Evolutionary conservation across 164 flowering plant genomes (phyloP), one percentile per base, ranked within the genome.

Genomic region (Akebia trifoliata): DNA sequence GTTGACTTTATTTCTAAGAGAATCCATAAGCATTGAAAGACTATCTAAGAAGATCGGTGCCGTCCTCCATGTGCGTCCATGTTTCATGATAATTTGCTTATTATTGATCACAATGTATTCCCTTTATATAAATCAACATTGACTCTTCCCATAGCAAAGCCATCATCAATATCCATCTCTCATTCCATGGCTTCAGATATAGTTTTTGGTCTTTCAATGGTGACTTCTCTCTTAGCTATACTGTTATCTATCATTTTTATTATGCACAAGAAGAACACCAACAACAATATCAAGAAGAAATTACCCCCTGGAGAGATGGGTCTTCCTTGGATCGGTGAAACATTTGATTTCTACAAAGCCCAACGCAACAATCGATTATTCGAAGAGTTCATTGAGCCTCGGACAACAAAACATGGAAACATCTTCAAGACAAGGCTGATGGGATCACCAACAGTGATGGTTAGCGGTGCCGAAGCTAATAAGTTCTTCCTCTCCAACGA

Each of bases 251-350:
- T 40, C 55, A 30, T 52, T 8, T 22, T 18, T 29, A 49, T 54
- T 15, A 37, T 48, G 3, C 22, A 15, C 44, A 59, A 43, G 30
- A 47, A 34, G 5, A 61, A 38, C 21, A 55, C 21, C 21, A 45
- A 17, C 18, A 50, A 12, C 11, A 55, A 52, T 15, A 45, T n/a
- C 31, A 63, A 35, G 71, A 74, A 50, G 34, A 66, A 49, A 26
- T 65, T 79, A 0, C 96, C 90, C 12, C 92, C 90, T 6, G 96
- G 96, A 8, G 66, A 67, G 3, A 63, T 84, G 82, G 96, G 88
- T 6, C 67, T 76, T 22, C 87, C 93, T n/a, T 79, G 81, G 84
- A 75, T 88, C 0, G 96, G 96, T 0, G 88, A 88, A 46, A 88
- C 96, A 0, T 45, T 75, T 32, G 79, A 74, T 9, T 88, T 88